phyloP scores from a whole-genome alignment of 2,329 filamentous ascomycete genomes.

The Seiridium unicorne region DNA sequence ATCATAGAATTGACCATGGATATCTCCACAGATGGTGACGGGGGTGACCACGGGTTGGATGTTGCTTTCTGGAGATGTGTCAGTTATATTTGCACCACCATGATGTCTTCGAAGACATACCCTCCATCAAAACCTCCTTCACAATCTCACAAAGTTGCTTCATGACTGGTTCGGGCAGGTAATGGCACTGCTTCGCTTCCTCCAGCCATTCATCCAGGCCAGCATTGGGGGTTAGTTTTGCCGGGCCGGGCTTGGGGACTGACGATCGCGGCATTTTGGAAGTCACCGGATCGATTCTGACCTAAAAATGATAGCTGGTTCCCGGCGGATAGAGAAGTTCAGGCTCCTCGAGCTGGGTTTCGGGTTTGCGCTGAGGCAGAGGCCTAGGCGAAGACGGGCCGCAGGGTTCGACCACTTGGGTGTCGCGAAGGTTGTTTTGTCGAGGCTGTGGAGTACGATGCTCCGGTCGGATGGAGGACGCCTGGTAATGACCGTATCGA shows the following conservation, averaged over 20 bases:
- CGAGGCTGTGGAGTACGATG: neutral
- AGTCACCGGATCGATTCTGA: neutral
- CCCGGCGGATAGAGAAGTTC: neutral
- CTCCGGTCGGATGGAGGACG: no score
- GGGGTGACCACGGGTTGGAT: conserved; percentile 97
- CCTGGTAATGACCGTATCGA: neutral
- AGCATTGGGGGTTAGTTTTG: conserved; percentile 77
- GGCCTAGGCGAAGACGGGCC: neutral
- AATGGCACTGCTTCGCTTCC: conserved; percentile 95
- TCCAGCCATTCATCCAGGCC: conserved; percentile 95
- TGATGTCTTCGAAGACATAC: conserved; percentile 41
- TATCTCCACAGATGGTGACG: conserved; percentile 96
- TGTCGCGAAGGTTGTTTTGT: neutral
- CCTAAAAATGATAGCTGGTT: no score
- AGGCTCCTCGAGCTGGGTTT: neutral
- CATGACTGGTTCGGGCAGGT: conserved; percentile 94
- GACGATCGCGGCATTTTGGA: conserved; percentile 7
- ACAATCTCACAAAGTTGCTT: conserved; percentile 98
- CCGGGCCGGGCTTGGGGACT: conserved; percentile 87
- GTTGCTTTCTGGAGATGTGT: conserved; percentile 72
- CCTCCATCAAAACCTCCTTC: conserved; percentile 98
- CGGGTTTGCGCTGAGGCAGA: neutral
- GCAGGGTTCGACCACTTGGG: neutral
- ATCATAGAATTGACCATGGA: conserved; percentile 98
- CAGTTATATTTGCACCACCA: neutral